phyloP scores from a whole-genome alignment of 495 filamentous ascomycete species.

The Pyrenula aspistea region DNA sequence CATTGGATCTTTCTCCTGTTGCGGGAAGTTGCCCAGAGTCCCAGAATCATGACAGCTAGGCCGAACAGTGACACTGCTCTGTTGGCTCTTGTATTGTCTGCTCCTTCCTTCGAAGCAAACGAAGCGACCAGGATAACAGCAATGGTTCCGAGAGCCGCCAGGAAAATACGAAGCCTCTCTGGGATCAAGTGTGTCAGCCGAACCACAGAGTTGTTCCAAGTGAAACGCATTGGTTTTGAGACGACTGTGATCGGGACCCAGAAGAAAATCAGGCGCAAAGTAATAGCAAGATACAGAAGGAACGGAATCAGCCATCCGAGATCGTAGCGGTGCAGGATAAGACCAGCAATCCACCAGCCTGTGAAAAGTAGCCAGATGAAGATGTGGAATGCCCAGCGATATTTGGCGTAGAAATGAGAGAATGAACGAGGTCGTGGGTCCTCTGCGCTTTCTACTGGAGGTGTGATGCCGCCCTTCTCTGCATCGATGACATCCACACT shows the following conservation, averaged over 20 bases:
- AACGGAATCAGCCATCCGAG: slow-evolving; percentile 78
- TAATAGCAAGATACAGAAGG: slow-evolving; percentile 65
- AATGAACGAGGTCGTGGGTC: slow-evolving; percentile 16
- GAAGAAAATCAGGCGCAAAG: slow-evolving; percentile 59
- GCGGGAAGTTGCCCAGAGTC: slow-evolving; percentile 57
- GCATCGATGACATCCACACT: slow-evolving; percentile 16
- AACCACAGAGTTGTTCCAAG: slow-evolving; percentile 54
- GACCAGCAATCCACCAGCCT: slow-evolving; percentile 78
- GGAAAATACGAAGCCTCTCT: slow-evolving; percentile 43
- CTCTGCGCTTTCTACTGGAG: slow-evolving; percentile 5
- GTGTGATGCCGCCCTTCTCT: slow-evolving; percentile 26
- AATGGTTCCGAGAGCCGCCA: slow-evolving; percentile 46
- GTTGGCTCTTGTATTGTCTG: slow-evolving; percentile 66
- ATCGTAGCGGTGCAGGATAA: slow-evolving; percentile 60
- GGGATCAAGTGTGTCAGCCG: slow-evolving; percentile 44
- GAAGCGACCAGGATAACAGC: slow-evolving; percentile 63
- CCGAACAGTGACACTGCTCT: slow-evolving; percentile 75
- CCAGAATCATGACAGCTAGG: slow-evolving; percentile 54
- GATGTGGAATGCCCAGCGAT: slow-evolving; percentile 31
- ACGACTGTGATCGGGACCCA: slow-evolving; percentile 57
- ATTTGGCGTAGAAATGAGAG: slow-evolving; percentile 21
- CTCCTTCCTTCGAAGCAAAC: slow-evolving; percentile 55
- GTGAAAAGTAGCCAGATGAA: slow-evolving; percentile 46
- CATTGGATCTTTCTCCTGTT: slow-evolving; percentile 45
- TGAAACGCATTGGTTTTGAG: slow-evolving; percentile 47